Evolutionary conservation across 2,329 filamentous ascomycete species (phyloP).

Genomic region (Paecilomyces niveus): DNA sequence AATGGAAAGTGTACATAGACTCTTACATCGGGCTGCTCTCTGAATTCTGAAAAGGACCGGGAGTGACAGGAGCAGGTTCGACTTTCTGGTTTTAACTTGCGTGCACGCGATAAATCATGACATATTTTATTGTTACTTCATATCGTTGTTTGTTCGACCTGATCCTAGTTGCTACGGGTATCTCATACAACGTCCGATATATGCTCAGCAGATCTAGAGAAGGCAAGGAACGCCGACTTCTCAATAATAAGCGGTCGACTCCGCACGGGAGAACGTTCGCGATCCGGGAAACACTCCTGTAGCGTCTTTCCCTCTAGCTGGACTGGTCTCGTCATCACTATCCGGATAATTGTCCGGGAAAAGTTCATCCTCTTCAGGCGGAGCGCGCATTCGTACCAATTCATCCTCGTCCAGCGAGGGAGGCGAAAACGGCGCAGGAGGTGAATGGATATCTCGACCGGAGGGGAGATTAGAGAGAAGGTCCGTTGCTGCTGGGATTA

Average conservation of each 20-base stretch:
- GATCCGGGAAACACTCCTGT: conserved; percentile 27
- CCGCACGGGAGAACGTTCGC: conserved; percentile 11
- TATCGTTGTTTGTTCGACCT: background rate
- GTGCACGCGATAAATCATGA: conserved; percentile 23
- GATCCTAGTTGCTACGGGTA: background rate
- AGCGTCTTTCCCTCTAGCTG: conserved; percentile 12
- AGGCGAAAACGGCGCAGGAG: conserved; percentile 59
- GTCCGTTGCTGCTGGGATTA: conserved; percentile 63
- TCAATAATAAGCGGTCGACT: conserved; percentile 31
- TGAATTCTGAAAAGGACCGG: conserved; percentile 4
- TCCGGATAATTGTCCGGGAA: conserved; percentile 13
- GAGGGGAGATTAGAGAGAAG: conserved; percentile 76
- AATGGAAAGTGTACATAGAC: background rate
- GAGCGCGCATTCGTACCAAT: conserved; percentile 53
- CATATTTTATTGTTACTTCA: conserved; percentile 3
- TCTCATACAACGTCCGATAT: background rate
- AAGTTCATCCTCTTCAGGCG: conserved; percentile 44
- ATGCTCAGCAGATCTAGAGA: background rate
- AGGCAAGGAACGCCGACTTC: background rate
- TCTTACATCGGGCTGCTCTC: background rate
- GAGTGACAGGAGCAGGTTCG: conserved; percentile 6
- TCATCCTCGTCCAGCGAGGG: conserved; percentile 58
- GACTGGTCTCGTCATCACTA: conserved; percentile 29
- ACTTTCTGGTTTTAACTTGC: conserved; percentile 10
- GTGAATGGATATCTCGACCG: conserved; percentile 72